Base-by-base conservation (phyloP, 441 rosid genomes). In the Arabidopsis hybrid region DNA sequence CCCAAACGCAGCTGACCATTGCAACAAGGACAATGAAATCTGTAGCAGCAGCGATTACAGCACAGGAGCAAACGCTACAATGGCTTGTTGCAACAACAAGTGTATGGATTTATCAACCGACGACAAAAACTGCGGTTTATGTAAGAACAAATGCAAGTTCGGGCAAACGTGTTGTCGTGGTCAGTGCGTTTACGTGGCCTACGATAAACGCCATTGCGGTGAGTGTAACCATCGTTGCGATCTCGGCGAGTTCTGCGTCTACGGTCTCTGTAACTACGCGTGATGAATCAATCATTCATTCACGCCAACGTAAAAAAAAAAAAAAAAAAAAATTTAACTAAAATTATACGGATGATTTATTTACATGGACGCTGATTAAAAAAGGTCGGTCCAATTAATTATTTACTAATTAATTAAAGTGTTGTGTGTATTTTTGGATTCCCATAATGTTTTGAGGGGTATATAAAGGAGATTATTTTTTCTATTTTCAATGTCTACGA, bases 1-100 rank as follows among this genome's bases (percentile, higher is more conserved):
- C 81, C 94, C 89, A 6, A 84, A 88, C 43, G 93, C 91, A 1
- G 88, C 90, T 1, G 88, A 85, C 39, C 94, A 85, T 16, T 92
- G 96, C 82, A 0, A 75, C 47, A 88, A 86, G 51, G 82, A 86
- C 50, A 18, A 68, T 2, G 83, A 81, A 17, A 63, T 73, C 8
- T 92, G 96, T 75, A 6, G 63, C 18, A 29, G 53, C 46, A 47
- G 72, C 36, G 9, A 36, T 7, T 72, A 51, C 65, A 73, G 61
- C 49, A 67, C 78, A 8, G 67, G 71, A 84, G 81, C 34, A 4
- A 88, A 86, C 70, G 39, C 83, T 46, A 83, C 84, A 11, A 73
- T 67, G 78, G 50, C 42, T 73, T 89, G 93, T 79, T 89, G 92
- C 51, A 84, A 83, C 76, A 88, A 88, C 85, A 85, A 88, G 71